Evolutionary conservation across 208 protist species (phyloP).

Genomic region (Lotmaria passim): DNA sequence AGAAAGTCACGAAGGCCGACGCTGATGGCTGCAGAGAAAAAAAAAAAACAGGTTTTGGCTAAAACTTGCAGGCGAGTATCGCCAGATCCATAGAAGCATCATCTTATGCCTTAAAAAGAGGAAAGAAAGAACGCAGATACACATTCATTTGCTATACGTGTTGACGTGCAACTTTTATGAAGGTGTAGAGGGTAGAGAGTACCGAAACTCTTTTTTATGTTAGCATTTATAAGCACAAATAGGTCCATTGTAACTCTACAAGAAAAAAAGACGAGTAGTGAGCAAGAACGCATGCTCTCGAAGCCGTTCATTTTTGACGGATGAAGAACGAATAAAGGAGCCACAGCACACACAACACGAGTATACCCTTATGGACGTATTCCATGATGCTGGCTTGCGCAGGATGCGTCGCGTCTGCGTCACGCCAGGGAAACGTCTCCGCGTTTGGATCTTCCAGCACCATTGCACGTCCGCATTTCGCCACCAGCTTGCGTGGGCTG

Average conservation of each 20-base stretch:
- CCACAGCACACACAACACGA: constrained; percentile 10
- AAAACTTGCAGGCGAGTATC: too few relatives aligned
- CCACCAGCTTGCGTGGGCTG: constrained; percentile 4
- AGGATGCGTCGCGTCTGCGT: constrained; percentile 1
- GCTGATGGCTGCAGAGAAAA: too few relatives aligned
- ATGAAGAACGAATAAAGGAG: constrained; percentile 18
- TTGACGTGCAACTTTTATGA: too few relatives aligned
- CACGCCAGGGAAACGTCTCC: constrained; percentile 32
- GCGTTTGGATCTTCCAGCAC: constrained; percentile 9
- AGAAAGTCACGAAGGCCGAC: too few relatives aligned
- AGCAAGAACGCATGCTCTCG: background rate
- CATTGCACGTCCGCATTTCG: constrained; percentile 14
- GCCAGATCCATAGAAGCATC: too few relatives aligned
- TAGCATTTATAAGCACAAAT: background rate
- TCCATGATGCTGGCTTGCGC: background rate
- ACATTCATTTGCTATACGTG: too few relatives aligned
- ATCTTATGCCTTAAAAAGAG: too few relatives aligned
- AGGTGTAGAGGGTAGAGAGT: too few relatives aligned
- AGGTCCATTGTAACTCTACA: background rate
- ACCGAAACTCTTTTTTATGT: too few relatives aligned
- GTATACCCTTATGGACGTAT: background rate
- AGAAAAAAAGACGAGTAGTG: constrained; percentile 4
- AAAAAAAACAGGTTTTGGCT: too few relatives aligned
- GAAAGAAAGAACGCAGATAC: too few relatives aligned
- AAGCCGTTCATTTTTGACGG: background rate